Conservation (phyloP, 495 filamentous ascomycete genomes). For the Cercophora sp. region DNA sequence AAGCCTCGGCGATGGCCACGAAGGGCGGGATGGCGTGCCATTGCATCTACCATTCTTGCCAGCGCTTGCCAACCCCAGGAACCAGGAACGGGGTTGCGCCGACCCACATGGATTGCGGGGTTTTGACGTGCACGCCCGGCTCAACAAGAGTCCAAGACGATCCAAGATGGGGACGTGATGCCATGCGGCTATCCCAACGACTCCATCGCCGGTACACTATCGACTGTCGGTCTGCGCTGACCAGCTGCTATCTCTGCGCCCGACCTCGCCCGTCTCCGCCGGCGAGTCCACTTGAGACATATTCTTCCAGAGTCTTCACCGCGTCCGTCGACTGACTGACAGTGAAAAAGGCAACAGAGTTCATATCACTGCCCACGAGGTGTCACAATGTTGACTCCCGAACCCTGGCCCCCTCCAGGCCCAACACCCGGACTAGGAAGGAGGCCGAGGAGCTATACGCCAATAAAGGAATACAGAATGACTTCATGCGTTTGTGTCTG, state of each 20-base stretch:
- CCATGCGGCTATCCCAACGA: neutral
- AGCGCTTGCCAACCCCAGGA: neutral
- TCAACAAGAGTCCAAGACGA: neutral
- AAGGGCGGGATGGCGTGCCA: neutral
- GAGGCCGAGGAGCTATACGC: neutral
- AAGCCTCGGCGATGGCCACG: slow-evolving; percentile 1
- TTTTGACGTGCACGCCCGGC: neutral
- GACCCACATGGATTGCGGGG: neutral
- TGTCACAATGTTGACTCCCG: neutral
- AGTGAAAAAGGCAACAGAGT: too few species aligned
- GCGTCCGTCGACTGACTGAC: too few species aligned
- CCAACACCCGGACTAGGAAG: neutral
- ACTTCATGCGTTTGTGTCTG: neutral
- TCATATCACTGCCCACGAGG: neutral
- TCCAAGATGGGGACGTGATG: neutral
- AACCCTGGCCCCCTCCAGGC: too few species aligned
- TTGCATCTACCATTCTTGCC: neutral
- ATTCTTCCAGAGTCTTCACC: too few species aligned
- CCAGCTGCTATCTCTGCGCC: neutral
- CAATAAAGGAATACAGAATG: too few species aligned
- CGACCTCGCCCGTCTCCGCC: neutral
- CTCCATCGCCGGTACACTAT: neutral
- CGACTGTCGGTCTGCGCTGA: too few species aligned
- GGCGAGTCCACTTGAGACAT: neutral
- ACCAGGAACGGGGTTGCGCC: slow-evolving; percentile 5